Base-by-base conservation (phyloP, 2,329 filamentous ascomycete species). In the Fusarium fracticaudum region DNA sequence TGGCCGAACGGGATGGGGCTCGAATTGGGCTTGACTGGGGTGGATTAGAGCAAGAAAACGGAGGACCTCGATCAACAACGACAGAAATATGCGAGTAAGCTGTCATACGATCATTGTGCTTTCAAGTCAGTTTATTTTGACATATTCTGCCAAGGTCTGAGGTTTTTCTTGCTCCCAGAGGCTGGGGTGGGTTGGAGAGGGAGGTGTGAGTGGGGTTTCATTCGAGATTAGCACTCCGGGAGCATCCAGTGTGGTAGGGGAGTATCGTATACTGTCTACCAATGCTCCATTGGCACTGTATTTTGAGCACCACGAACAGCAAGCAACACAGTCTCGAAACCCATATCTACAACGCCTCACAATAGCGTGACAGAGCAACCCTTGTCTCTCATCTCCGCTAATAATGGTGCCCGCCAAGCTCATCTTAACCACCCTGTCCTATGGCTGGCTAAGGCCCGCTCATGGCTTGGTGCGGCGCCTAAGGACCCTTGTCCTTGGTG, bases 201-300 rank as follows among this genome's bases (percentile, higher is more conserved):
- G 73, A 77, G 79, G 83, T 84, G 80, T 85, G 84, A 79, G 82
- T 85, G 83, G 80, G 78, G 81, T 82, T 78, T 66, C 69, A 74
- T 71, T 79, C 79, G 81, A 86, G 83, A 86, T 86, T 85, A 85
- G 77, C 80, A 63, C 81, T 81, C 77, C 70, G 72, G 69, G 67
- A 73, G 68, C 76, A 78, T 80, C 67, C 45, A 71, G 68, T 44
- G 40, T 55, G 79, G 74, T 84, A 84, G 75, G 67, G 64, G 57
- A 64, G 55, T 59, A 79, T 76, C 79, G 53, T 53, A 40, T 51
- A 71, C 73, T 72, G 79, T 81, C 55, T 18, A 1, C 0, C 0
- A 0, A 1, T 3, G 0, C 1, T 0, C 0, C 0, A 7, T 5
- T 48, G 8, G 13, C 68, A 79, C 77, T 70, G 69, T 67, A 20